Percentiles rank a stretch among this genome's conserved stretches.
phyloP scores from a whole-genome alignment of 176 grass and related monocot species.

The Typha latifolia region DNA sequence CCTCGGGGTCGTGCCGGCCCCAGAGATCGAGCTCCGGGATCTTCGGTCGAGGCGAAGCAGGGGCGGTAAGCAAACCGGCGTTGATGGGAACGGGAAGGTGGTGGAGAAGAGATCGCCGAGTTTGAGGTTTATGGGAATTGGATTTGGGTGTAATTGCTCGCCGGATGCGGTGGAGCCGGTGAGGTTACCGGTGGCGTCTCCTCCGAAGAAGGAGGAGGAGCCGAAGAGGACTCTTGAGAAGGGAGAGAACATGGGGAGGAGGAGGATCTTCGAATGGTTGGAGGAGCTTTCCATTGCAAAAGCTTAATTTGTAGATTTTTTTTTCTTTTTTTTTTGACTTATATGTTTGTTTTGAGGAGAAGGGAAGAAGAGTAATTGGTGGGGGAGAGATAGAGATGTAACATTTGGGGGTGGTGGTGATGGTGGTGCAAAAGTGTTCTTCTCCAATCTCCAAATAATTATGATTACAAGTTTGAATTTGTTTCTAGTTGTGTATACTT shows the following conservation, averaged over 20 bases:
- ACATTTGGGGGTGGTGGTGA: no score
- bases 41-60: conserved; percentile 23
- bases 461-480: no score
- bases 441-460: no score
- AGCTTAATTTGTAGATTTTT: neutral
- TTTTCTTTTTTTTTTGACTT: conserved; percentile 2
- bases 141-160: conserved; percentile 39
- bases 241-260: conserved; percentile 26
- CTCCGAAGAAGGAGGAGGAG: neutral
- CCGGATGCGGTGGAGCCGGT: conserved; percentile 25
- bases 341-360: no score
- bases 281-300: conserved; percentile 40
- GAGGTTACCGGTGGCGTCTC: neutral
- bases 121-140: conserved; percentile 3
- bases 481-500: no score
- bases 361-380: no score
- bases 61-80: neutral
- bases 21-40: conserved; percentile 28
- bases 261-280: conserved; percentile 38
- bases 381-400: no score
- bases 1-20: conserved; percentile 23
- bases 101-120: conserved; percentile 8
- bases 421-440: no score
- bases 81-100: neutral
- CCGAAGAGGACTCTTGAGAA: conserved; percentile 11